These are phyloP conservation scores for Paecilomyces sp. DNA, from an alignment of 2,329 filamentous ascomycete species.

Conservation along the genomic window DNA sequence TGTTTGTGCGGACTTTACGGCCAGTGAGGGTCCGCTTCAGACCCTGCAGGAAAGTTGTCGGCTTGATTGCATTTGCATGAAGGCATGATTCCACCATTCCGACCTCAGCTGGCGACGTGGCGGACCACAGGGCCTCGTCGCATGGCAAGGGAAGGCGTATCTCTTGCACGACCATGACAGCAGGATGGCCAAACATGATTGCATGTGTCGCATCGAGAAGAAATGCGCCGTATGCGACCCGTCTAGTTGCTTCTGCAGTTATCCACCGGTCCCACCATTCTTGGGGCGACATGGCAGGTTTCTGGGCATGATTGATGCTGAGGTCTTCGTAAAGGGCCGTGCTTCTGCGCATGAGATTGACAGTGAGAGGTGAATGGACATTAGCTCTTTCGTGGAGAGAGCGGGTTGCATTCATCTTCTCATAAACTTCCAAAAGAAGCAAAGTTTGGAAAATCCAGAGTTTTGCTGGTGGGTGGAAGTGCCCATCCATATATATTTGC, in stretches of 20 bases:
- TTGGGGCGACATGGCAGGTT: constrained; percentile 60
- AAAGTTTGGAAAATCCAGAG: constrained; percentile 94
- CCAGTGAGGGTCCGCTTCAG: constrained; percentile 82
- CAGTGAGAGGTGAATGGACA: constrained; percentile 91
- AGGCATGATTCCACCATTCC: constrained; percentile 74
- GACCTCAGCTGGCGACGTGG: constrained; percentile 80
- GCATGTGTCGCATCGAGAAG: constrained; percentile 93
- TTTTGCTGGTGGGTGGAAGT: constrained; percentile 90
- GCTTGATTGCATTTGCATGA: constrained; percentile 72
- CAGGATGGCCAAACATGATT: constrained; percentile 96
- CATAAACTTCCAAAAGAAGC: constrained; percentile 82
- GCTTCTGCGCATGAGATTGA: constrained; percentile 90
- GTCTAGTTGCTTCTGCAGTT: constrained; percentile 79
- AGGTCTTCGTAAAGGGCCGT: constrained; percentile 84
- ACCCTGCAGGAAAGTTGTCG: constrained; percentile 81
- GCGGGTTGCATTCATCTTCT: constrained; percentile 95
- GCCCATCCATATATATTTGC: constrained; percentile 87
- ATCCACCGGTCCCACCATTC: constrained; percentile 98
- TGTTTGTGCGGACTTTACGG: constrained; percentile 81
- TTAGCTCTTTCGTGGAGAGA: constrained; percentile 89
- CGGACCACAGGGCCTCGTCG: constrained; percentile 87
- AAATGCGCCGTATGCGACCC: constrained; percentile 89
- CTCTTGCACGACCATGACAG: constrained; percentile 94
- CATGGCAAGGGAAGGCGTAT: constrained; percentile 87
- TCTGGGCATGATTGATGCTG: constrained; percentile 68